Conservation (phyloP, 1,284 basidiomycete species). For the Cryptococcus sp. region DNA sequence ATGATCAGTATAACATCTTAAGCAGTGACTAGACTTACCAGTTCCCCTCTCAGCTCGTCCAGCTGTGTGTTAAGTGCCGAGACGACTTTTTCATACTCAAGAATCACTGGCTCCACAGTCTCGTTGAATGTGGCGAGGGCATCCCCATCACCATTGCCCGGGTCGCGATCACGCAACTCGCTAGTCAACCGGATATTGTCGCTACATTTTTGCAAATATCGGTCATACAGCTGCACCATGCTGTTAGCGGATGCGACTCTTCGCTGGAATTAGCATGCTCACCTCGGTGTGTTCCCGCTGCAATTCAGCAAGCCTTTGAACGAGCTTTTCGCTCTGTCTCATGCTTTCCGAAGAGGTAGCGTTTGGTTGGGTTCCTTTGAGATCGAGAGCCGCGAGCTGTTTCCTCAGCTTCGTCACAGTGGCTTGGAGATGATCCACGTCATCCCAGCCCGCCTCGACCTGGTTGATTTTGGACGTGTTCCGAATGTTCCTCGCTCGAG, state of each 20-base stretch:
- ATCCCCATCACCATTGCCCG: slow-evolving; percentile 56
- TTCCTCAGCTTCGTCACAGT: slow-evolving; percentile 80
- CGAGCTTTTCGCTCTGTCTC: slow-evolving; percentile 81
- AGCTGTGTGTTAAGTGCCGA: slow-evolving; percentile 87
- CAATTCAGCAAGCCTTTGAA: slow-evolving; percentile 56
- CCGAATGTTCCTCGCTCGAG: slow-evolving; percentile 95
- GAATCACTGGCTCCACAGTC: slow-evolving; percentile 95
- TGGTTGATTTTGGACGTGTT: slow-evolving; percentile 91
- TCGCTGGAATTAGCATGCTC: slow-evolving; percentile 11
- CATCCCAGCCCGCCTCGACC: slow-evolving; percentile 97
- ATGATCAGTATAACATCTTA: neutral
- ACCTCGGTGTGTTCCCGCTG: slow-evolving; percentile 51
- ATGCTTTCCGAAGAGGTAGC: slow-evolving; percentile 68
- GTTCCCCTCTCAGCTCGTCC: slow-evolving; percentile 80
- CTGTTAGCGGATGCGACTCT: slow-evolving; percentile 4
- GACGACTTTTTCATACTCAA: slow-evolving; percentile 98
- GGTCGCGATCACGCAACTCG: slow-evolving; percentile 51
- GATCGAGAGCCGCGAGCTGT: slow-evolving; percentile 76
- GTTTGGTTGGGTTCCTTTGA: slow-evolving; percentile 12
- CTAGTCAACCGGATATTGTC: slow-evolving; percentile 49
- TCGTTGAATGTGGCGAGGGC: slow-evolving; percentile 81
- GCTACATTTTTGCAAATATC: slow-evolving; percentile 46
- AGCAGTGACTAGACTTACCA: slow-evolving; percentile 52
- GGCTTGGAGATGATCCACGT: slow-evolving; percentile 91
- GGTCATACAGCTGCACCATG: slow-evolving; percentile 40